A percentile compares a stretch with the other conserved stretches of the same genome.
phyloP scores from a whole-genome alignment of 495 filamentous ascomycete genomes.

The Xylaria bambusicola region DNA sequence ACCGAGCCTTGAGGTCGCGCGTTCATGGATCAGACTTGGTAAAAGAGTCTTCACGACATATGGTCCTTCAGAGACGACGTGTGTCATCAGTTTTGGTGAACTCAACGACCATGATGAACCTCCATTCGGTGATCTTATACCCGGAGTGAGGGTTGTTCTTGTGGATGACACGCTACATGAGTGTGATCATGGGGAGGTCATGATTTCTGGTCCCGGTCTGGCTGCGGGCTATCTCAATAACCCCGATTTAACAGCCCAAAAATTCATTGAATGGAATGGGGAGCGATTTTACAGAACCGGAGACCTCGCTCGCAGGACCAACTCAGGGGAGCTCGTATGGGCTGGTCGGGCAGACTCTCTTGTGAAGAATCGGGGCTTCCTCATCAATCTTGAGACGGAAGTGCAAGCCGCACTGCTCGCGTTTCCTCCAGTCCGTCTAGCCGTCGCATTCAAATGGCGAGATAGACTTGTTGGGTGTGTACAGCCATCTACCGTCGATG shows the following conservation, averaged over 20 bases:
- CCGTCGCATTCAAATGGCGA: constrained; percentile 23
- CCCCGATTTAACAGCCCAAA: constrained; percentile 19
- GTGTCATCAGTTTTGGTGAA: too few relatives aligned
- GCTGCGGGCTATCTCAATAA: constrained; percentile 29
- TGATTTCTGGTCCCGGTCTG: constrained; percentile 25
- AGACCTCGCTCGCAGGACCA: constrained; percentile 21
- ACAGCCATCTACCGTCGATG: constrained; percentile 18
- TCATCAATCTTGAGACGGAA: constrained; percentile 26
- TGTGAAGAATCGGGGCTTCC: constrained; percentile 33
- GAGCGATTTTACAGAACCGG: constrained; percentile 25
- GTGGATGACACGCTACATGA: constrained; percentile 18
- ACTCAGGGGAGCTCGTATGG: constrained; percentile 18
- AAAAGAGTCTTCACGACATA: too few relatives aligned
- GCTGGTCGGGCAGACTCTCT: constrained; percentile 23
- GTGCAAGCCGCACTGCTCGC: constrained; percentile 8
- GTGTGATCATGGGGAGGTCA: constrained; percentile 28
- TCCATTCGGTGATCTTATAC: constrained; percentile 9
- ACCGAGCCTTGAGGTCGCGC: too few relatives aligned
- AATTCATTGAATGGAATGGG: constrained; percentile 26
- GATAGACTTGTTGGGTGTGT: constrained; percentile 23
- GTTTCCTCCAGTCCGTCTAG: background rate
- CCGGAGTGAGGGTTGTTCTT: background rate
- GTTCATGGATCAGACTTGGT: too few relatives aligned
- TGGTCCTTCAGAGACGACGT: constrained; percentile 34
- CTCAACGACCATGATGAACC: constrained; percentile 19